Conservation (phyloP, 768 basidiomycete genomes). For the Mrakia hoshinonis region DNA sequence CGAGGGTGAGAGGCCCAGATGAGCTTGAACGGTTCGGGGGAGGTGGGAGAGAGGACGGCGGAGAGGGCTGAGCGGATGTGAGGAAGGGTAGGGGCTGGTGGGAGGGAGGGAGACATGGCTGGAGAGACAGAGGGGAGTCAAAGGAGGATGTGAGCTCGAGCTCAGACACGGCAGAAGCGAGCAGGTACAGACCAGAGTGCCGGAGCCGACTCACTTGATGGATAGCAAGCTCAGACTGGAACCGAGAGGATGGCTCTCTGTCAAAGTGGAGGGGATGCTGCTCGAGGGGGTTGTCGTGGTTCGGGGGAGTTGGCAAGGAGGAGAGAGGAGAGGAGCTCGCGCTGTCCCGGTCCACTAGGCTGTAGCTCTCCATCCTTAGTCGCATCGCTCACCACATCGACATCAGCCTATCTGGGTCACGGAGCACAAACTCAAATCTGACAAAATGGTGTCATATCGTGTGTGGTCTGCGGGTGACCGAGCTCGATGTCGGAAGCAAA, state of each 20-base stretch:
- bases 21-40: slow-evolving; percentile 21
- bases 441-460: too few species aligned
- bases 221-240: too few species aligned
- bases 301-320: background rate
- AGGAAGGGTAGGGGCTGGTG: background rate
- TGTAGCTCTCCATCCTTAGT: too few species aligned
- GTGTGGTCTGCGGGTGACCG: too few species aligned
- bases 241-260: background rate
- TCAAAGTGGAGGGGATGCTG: background rate
- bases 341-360: too few species aligned
- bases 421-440: too few species aligned
- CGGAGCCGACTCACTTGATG: too few species aligned
- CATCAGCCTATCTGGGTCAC: too few species aligned
- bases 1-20: slow-evolving; percentile 17
- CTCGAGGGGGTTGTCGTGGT: background rate
- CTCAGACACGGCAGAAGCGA: too few species aligned
- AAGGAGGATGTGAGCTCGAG: background rate
- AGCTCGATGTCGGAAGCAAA: too few species aligned
- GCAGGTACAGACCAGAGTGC: too few species aligned
- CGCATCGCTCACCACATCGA: too few species aligned
- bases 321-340: background rate
- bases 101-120: background rate
- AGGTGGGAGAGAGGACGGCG: slow-evolving; percentile 5
- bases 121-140: background rate
- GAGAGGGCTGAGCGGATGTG: slow-evolving; percentile 3